A percentile compares a stretch with the other conserved stretches of the same genome.
Conservation (phyloP, 2,329 filamentous ascomycete species). For the Cytospora piceicola region DNA sequence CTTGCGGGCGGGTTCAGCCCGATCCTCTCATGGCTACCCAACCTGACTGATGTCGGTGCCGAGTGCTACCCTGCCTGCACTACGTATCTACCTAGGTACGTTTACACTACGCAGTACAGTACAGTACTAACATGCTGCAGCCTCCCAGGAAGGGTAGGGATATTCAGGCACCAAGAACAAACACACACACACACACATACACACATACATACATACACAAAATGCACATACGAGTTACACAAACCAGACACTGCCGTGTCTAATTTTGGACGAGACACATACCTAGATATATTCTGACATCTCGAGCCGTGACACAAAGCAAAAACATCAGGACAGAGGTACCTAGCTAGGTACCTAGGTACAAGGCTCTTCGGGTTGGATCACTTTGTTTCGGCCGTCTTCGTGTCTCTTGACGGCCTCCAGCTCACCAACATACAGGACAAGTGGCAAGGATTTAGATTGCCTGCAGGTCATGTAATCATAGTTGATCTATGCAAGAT, state of each 20-base stretch:
- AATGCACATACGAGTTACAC: no score
- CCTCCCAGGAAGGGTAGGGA: constrained; percentile 9
- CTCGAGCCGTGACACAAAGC: background rate
- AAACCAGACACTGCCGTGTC: constrained; percentile 10
- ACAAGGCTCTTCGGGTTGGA: constrained; percentile 4
- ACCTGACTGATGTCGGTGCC: background rate
- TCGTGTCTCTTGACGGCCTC: constrained; percentile 23
- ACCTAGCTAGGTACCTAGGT: constrained; percentile 1
- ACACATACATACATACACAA: no score
- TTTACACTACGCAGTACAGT: no score
- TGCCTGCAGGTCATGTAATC: constrained; percentile 26
- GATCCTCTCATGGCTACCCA: background rate
- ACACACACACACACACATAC: background rate
- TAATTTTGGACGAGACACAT: no score
- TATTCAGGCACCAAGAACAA: constrained; percentile 13
- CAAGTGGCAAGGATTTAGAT: constrained; percentile 13
- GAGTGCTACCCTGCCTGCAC: background rate
- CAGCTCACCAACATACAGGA: background rate
- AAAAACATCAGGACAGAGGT: background rate
- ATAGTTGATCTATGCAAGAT: constrained; percentile 28
- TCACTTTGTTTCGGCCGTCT: constrained; percentile 2
- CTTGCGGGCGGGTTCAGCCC: background rate
- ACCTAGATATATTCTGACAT: no score
- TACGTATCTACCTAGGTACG: background rate
- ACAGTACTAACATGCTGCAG: background rate